phyloP scores from a whole-genome alignment of 768 basidiomycete species.

The Suillus subluteus region DNA sequence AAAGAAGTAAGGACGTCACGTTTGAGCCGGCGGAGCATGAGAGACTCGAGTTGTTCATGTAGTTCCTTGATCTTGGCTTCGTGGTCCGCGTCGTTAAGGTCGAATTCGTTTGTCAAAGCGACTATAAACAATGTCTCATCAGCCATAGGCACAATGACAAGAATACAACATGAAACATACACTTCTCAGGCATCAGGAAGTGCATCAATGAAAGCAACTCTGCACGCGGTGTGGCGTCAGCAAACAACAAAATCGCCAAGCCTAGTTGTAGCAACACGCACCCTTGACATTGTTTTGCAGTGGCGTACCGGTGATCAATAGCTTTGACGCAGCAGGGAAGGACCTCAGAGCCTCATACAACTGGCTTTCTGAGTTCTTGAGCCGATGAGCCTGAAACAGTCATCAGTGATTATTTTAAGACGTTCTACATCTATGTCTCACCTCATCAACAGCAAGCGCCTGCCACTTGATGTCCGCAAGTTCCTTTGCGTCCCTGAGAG shows the following conservation, averaged over 20 bases:
- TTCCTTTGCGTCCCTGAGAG: conserved; percentile 87
- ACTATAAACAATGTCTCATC: conserved; percentile 49
- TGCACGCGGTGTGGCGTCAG: conserved; percentile 35
- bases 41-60: conserved; percentile 86
- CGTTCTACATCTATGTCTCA: conserved; percentile 33
- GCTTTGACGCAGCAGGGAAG: conserved; percentile 88
- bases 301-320: conserved; percentile 97
- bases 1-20: conserved; percentile 94
- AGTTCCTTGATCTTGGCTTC: conserved; percentile 95
- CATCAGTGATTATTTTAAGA: conserved; percentile 18
- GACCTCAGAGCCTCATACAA: conserved; percentile 91
- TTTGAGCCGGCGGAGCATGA: conserved; percentile 96
- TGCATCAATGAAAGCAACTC: conserved; percentile 98
- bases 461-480: conserved; percentile 97
- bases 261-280: conserved; percentile 35
- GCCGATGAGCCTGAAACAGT: conserved; percentile 77
- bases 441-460: conserved; percentile 94
- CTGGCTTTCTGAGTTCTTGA: conserved; percentile 98
- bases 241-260: conserved; percentile 10
- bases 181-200: conserved; percentile 98
- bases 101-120: conserved; percentile 92
- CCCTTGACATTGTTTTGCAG: conserved; percentile 99
- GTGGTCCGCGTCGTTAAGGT: conserved; percentile 90
- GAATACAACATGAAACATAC: conserved; percentile 45
- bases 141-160: conserved; percentile 2